Conservation (phyloP, 1,284 basidiomycete genomes). For the Lignosus rhinocerotis region DNA sequence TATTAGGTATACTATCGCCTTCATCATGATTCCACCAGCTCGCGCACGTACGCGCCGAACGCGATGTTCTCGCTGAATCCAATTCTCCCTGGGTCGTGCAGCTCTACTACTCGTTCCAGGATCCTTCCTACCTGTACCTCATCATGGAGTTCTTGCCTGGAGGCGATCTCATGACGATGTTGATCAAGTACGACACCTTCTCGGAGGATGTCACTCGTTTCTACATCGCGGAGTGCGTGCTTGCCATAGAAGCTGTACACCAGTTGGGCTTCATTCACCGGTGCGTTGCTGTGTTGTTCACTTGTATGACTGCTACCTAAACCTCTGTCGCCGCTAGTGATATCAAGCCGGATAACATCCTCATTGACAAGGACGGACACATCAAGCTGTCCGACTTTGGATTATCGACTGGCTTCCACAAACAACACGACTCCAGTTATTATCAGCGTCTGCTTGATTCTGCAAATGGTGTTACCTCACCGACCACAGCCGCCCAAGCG, state of each 20-base stretch:
- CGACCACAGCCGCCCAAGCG: constrained; percentile 38
- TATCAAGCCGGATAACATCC: constrained; percentile 98
- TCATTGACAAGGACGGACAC: constrained; percentile 96
- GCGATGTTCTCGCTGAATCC: constrained; percentile 96
- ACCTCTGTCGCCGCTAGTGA: constrained; percentile 56
- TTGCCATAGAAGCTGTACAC: constrained; percentile 98
- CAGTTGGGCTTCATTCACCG: constrained; percentile 99
- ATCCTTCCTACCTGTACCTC: constrained; percentile 92
- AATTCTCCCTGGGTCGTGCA: constrained; percentile 99
- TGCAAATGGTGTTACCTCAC: constrained; percentile 43
- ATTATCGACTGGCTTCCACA: constrained; percentile 97
- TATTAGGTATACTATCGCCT: constrained; percentile 7
- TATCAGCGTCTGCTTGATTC: constrained; percentile 85
- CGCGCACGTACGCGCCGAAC: constrained; percentile 97
- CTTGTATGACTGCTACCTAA: constrained; percentile 5
- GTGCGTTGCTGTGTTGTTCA: constrained; percentile 43
- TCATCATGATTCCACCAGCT: constrained; percentile 52
- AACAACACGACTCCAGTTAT: constrained; percentile 93
- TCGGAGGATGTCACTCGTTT: constrained; percentile 98
- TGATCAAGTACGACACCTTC: constrained; percentile 99
- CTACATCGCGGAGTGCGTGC: constrained; percentile 98
- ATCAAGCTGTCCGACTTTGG: constrained; percentile 99
- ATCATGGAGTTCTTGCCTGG: constrained; percentile 99
- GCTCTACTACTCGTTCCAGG: constrained; percentile 98
- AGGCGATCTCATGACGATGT: constrained; percentile 98